These are phyloP conservation scores for Candida argentea DNA, from an alignment of 805 yeast genomes.

Conservation along the genomic window DNA sequence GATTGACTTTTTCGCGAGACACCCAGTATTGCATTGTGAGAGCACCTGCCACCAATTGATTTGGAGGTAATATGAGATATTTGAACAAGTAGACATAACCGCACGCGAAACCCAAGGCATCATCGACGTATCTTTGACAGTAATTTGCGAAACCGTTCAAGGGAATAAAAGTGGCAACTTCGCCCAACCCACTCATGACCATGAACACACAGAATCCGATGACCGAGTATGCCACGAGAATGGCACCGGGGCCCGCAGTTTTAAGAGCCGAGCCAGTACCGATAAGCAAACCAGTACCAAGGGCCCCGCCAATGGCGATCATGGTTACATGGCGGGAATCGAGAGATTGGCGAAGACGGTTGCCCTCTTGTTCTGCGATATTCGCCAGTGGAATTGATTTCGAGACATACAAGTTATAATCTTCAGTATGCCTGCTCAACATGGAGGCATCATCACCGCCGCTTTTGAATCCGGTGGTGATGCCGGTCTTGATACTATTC, in stretches of 20 bases:
- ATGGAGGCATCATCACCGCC: slow-evolving; percentile 16
- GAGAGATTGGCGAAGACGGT: slow-evolving; percentile 16
- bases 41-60: slow-evolving; percentile 56
- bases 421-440: slow-evolving; percentile 34
- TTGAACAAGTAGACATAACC: slow-evolving; percentile 55
- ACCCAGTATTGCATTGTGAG: slow-evolving; percentile 48
- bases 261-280: slow-evolving; percentile 65
- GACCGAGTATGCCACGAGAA: slow-evolving; percentile 54
- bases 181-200: slow-evolving; percentile 62
- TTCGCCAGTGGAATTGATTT: slow-evolving; percentile 32
- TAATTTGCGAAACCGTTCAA: slow-evolving; percentile 60
- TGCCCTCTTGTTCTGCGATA: slow-evolving; percentile 19
- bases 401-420: slow-evolving; percentile 36
- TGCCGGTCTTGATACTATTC: no score
- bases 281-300: slow-evolving; percentile 72
- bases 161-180: slow-evolving; percentile 59
- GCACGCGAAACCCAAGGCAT: slow-evolving; percentile 57
- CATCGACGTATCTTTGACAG: slow-evolving; percentile 54
- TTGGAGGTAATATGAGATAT: slow-evolving; percentile 47
- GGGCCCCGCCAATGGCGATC: slow-evolving; percentile 78
- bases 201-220: slow-evolving; percentile 65
- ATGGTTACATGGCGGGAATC: slow-evolving; percentile 55
- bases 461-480: no score
- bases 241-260: slow-evolving; percentile 62
- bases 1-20: slow-evolving; percentile 32